Evolutionary conservation across 495 filamentous ascomycete genomes (phyloP), one percentile per base, ranked within the genome.

Genomic region (Penicillium manginii): DNA sequence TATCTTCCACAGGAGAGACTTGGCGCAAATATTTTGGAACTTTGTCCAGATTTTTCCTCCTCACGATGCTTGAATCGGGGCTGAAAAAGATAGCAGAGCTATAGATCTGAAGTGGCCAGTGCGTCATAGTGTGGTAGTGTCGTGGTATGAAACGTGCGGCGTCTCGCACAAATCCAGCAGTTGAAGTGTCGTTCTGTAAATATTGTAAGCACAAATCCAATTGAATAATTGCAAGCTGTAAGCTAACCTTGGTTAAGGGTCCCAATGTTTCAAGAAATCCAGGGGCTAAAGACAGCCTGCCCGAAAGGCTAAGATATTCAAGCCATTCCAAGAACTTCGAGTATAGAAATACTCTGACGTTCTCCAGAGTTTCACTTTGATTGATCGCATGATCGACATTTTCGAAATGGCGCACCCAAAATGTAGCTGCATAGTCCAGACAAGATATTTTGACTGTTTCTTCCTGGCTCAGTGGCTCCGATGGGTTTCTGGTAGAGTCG

Each of bases 281-380:
- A 2, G 35, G 2, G 26, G 57, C 58, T 35, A 37, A 26, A 26
- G 57, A 39, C 23, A 66, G 39, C 51, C 18, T 54, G 11, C 51
- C 57, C 33, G 64, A 39, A 48, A 69, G 49, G 50, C 63, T 69
- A 49, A 69, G 60, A 54, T 58, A 66, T 57, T 66, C 59, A 22
- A 69, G 35, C 66, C 64, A 69, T 45, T 64, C 58, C 33, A 69
- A 58, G n/a, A 69, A 47, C 37, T 62, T 69, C 12, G 18, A 58
- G 31, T 48, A 31, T 15, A 67, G 39, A 32, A 58, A 51, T n/a
- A 26, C 19, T 50, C 54, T 57, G n/a, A 54, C 50, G 35, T 42
- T 11, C 4, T 39, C 35, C 32, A 40, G 35, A 17, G 23, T 35
- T 39, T 37, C 35, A 23, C 29, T 8, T 29, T 12, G 17, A 4